phyloP scores from a whole-genome alignment of 2,329 filamentous ascomycete species.

The Sphaceloma murrayae region DNA sequence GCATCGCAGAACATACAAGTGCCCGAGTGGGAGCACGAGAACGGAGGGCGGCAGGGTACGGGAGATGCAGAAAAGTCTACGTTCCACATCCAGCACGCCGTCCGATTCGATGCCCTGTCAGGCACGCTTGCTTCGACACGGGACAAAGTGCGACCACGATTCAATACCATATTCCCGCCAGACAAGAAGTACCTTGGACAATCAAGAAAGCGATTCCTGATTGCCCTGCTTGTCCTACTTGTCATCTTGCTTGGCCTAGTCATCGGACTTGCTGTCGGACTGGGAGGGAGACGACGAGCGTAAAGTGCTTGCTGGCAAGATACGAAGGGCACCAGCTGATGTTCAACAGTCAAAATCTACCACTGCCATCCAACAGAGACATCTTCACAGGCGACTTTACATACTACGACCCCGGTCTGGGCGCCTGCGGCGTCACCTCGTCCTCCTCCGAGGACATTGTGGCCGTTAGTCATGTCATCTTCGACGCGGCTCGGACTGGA shows the following conservation, averaged over 20 bases:
- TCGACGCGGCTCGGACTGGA: conserved; percentile 43
- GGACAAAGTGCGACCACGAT: conserved; percentile 17
- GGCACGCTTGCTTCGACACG: conserved; percentile 4
- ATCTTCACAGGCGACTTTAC: conserved; percentile 56
- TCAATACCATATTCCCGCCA: conserved; percentile 31
- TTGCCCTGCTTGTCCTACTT: conserved; percentile 27
- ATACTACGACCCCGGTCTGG: conserved; percentile 57
- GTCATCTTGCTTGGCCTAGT: conserved; percentile 32
- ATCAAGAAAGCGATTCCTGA: conserved; percentile 32
- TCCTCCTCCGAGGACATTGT: conserved; percentile 50
- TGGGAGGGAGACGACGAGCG: conserved; percentile 24
- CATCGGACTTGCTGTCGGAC: conserved; percentile 35
- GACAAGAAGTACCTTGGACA: conserved; percentile 33
- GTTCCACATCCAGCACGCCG: not conserved
- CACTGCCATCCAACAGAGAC: conserved; percentile 43
- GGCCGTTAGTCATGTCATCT: conserved; percentile 58
- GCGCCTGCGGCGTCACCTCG: conserved; percentile 57
- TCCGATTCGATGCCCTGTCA: conserved; percentile 1
- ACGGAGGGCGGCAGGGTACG: conserved; percentile 1
- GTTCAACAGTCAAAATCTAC: conserved; percentile 34
- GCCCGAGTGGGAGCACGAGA: conserved; percentile 24
- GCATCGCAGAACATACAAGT: conserved; percentile 18
- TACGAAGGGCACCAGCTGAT: not conserved
- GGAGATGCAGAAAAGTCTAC: conserved; percentile 17
- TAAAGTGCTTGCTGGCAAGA: too few relatives aligned